Evolutionary conservation across 176 grass and related monocot genomes (phyloP), one percentile per base, ranked within the genome.

Genomic region (Chrysopogon serrulatus): DNA sequence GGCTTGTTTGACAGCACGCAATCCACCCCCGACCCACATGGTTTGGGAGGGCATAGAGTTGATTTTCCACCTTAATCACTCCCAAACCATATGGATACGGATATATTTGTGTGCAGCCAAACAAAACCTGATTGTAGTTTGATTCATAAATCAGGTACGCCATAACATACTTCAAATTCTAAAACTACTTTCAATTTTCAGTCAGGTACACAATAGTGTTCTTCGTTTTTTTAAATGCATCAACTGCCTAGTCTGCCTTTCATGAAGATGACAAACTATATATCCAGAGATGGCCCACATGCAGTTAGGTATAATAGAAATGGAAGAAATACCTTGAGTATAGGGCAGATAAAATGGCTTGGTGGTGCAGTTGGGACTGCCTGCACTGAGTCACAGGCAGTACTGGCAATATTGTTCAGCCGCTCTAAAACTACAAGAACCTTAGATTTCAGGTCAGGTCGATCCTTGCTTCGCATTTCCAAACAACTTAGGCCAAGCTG

Each of bases 271-370:
- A 53, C 19, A 54, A 74, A 74, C 30, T 51, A 49, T 10, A 70
- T 21, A 27, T 5, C 71, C 19, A 33, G 10, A 36, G 31, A 36
- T 56, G 64, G 7, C 63, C 19, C 17, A 45, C 39, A 71, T 53
- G 77, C 17, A 56, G 72, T 87, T 81, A 51, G 35, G 21, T 74
- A 56, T 33, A 31, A 35, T 8, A 21, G n/a, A 87, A 44, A 24
- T 77, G 80, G 71, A 88, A 70, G 62, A 79, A 49, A 19, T 86
- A 97, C 94, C 91, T 97, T 86, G 68, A 92, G 87, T 87, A 92
- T 90, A 39, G 91, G 94, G 68, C 94, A 97, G 1, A 97, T 81
- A 73, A 97, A 97, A 75, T 94, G 89, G 84, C 48, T 86, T 23
- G 89, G 94, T 74, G 89, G 87, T 65, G 47, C 79, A 48, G 30